Evolutionary conservation across 805 yeast genomes (phyloP).

Genomic region (Candida methanosorbosa): DNA sequence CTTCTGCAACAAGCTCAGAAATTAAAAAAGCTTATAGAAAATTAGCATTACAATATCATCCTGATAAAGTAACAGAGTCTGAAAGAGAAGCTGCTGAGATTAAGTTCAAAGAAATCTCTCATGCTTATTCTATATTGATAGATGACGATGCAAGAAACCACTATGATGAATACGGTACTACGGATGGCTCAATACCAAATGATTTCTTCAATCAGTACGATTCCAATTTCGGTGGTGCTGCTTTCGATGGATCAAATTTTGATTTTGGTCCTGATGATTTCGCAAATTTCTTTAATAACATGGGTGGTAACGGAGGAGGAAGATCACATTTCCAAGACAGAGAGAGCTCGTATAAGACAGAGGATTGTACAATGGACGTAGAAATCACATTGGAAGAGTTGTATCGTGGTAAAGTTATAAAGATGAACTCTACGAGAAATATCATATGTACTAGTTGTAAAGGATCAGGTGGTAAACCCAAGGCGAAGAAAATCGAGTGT

Average conservation of each 20-base stretch:
- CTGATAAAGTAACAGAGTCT: slow-evolving; percentile 72
- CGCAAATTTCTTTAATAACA: slow-evolving; percentile 55
- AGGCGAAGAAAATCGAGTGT: slow-evolving; percentile 50
- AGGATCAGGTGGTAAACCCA: slow-evolving; percentile 67
- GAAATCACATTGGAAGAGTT: slow-evolving; percentile 64
- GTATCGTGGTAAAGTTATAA: slow-evolving; percentile 73
- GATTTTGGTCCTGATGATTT: slow-evolving; percentile 69
- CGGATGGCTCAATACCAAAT: slow-evolving; percentile 24
- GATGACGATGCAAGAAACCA: slow-evolving; percentile 56
- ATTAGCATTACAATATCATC: slow-evolving; percentile 77
- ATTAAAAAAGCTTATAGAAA: slow-evolving; percentile 80
- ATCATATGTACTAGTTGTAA: slow-evolving; percentile 64
- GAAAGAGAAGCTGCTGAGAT: slow-evolving; percentile 61
- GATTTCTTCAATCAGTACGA: slow-evolving; percentile 25
- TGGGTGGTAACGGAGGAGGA: slow-evolving; percentile 20
- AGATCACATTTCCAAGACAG: background rate
- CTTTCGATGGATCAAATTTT: slow-evolving; percentile 26
- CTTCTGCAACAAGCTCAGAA: slow-evolving; percentile 58
- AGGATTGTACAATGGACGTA: slow-evolving; percentile 59
- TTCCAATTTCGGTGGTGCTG: slow-evolving; percentile 40
- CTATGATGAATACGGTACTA: slow-evolving; percentile 50
- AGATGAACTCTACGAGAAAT: slow-evolving; percentile 63
- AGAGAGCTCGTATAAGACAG: slow-evolving; percentile 38
- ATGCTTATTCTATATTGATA: slow-evolving; percentile 76
- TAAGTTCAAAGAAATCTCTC: slow-evolving; percentile 73